Evolutionary conservation across 768 basidiomycete species (phyloP).

Genomic region (Boletus vinaceobasis): DNA sequence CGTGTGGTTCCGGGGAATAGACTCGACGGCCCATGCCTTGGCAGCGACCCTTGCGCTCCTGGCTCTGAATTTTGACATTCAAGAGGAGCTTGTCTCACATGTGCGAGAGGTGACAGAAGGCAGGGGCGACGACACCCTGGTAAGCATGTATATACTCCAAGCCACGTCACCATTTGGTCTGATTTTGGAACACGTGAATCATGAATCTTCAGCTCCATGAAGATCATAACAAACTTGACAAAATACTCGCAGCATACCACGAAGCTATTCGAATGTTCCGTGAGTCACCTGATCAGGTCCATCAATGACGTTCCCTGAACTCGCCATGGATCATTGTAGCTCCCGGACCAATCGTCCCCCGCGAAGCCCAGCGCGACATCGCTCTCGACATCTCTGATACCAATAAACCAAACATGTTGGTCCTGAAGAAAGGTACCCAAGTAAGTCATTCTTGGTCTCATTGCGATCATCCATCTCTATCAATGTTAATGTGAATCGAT

Average conservation of each 20-base stretch:
- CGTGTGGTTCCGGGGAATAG: not conserved
- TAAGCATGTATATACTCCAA: not conserved
- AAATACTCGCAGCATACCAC: constrained; percentile 24
- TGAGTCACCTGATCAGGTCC: constrained; percentile 5
- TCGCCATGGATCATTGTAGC: constrained; percentile 13
- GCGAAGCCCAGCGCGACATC: constrained; percentile 27
- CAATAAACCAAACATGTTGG: constrained; percentile 7
- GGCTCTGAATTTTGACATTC: constrained; percentile 28
- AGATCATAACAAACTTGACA: constrained; percentile 27
- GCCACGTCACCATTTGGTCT: not conserved
- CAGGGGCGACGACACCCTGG: constrained; percentile 14
- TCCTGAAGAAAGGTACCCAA: constrained; percentile 19
- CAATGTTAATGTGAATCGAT: not conserved
- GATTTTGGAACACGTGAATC: not conserved
- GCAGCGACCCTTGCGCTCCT: constrained; percentile 32
- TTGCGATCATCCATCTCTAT: too few relatives aligned
- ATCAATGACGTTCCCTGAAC: not conserved
- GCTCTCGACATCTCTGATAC: constrained; percentile 16
- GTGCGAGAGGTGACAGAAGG: constrained; percentile 22
- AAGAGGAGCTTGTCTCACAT: constrained; percentile 30
- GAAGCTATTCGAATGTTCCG: constrained; percentile 32
- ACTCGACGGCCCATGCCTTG: constrained; percentile 31
- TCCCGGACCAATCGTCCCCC: constrained; percentile 25
- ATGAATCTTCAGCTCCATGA: constrained; percentile 16
- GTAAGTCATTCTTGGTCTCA: constrained; percentile 2